These are phyloP conservation scores for Adansonia madagascariensis DNA, from an alignment of 441 rosid genomes.

Conservation along the genomic window DNA sequence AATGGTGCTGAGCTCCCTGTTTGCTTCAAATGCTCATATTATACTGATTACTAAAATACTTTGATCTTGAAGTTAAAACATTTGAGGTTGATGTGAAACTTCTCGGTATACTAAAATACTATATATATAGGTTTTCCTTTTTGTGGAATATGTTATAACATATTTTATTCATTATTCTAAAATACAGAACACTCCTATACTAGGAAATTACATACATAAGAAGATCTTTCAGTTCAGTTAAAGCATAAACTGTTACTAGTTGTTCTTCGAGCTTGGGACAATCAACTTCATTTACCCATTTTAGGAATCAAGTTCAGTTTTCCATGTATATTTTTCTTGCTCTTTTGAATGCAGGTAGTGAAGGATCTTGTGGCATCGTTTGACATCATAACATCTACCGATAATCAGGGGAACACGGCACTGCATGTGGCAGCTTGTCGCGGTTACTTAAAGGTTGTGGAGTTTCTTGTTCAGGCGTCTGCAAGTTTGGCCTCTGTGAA, in stretches of 20 bases:
- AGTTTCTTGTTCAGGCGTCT: slow-evolving; percentile 53
- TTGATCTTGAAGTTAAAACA: background rate
- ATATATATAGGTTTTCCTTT: no score
- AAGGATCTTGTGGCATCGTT: slow-evolving; percentile 60
- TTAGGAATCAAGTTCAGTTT: background rate
- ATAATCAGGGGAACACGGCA: slow-evolving; percentile 79
- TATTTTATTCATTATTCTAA: background rate
- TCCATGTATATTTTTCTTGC: no score
- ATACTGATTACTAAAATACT: no score
- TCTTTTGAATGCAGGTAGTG: slow-evolving; percentile 57
- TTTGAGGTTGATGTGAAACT: background rate
- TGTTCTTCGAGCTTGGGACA: background rate
- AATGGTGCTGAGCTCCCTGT: background rate
- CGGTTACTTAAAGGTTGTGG: slow-evolving; percentile 63
- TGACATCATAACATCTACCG: slow-evolving; percentile 47
- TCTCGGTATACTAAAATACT: background rate
- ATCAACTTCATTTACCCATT: background rate
- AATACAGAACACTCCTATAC: background rate
- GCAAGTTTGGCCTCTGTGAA: slow-evolving; percentile 45
- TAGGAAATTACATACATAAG: background rate
- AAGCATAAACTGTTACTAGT: background rate
- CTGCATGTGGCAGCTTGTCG: slow-evolving; percentile 82
- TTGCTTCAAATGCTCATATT: background rate
- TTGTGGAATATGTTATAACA: no score
- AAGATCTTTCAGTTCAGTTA: background rate